Evolutionary conservation across 1,284 basidiomycete species (phyloP).

Genomic region (Mycena sp.): DNA sequence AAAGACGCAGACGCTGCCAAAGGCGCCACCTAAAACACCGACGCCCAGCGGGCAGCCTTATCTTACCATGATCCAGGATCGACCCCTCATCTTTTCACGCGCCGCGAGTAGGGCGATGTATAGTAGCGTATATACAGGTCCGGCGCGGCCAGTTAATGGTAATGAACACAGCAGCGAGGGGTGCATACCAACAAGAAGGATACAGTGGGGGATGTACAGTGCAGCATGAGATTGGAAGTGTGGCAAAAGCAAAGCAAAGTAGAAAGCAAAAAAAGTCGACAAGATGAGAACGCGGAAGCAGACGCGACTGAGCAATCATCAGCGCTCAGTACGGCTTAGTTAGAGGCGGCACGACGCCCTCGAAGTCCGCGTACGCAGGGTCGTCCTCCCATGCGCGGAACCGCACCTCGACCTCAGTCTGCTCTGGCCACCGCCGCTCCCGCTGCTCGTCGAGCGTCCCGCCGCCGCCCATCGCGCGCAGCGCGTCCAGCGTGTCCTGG

Average conservation of each 20-base stretch:
- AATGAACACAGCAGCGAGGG: too few species aligned
- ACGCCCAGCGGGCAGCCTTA: too few species aligned
- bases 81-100: too few species aligned
- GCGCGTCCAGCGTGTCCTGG: constrained; percentile 71
- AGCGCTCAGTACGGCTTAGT: not conserved
- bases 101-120: too few species aligned
- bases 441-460: constrained; percentile 76
- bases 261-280: not conserved
- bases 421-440: constrained; percentile 78
- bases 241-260: too few species aligned
- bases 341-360: constrained; percentile 16
- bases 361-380: constrained; percentile 13
- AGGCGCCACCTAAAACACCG: not conserved
- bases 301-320: not conserved
- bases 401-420: constrained; percentile 41
- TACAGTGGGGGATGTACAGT: constrained; percentile 1
- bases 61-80: too few species aligned
- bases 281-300: too few species aligned
- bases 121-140: too few species aligned
- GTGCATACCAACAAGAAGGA: not conserved
- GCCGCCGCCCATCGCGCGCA: constrained; percentile 75
- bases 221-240: not conserved
- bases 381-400: constrained; percentile 16
- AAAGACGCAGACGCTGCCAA: not conserved
- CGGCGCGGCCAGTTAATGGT: too few species aligned